These are phyloP conservation scores for Marchantia paleacea DNA, from an alignment of 225 moss, liverwort and hornwort species.

Conservation along the genomic window DNA sequence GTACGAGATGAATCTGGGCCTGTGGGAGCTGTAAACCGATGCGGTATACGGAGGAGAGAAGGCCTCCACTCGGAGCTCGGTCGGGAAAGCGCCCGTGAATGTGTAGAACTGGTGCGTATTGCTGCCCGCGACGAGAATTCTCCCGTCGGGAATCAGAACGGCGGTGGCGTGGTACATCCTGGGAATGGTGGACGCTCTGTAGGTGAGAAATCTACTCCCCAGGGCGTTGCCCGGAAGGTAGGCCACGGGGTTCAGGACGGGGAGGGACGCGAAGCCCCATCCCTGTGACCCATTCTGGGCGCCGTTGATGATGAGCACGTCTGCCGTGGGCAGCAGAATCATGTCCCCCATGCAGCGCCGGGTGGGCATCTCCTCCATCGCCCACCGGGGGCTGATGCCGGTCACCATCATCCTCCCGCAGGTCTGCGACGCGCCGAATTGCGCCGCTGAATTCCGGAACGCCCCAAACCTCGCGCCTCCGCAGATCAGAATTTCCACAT, in stretches of 20 bases:
- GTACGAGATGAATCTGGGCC: slow-evolving; percentile 4
- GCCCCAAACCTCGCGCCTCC: slow-evolving; percentile 63
- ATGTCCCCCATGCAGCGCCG: slow-evolving; percentile 67
- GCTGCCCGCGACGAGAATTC: slow-evolving; percentile 71
- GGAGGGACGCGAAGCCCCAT: slow-evolving; percentile 47
- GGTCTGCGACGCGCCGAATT: slow-evolving; percentile 33
- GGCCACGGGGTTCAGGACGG: slow-evolving; percentile 40
- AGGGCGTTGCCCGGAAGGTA: slow-evolving; percentile 32
- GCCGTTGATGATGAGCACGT: slow-evolving; percentile 68
- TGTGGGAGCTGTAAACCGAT: not conserved
- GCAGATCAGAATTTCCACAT: slow-evolving; percentile 61
- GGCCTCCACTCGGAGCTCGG: slow-evolving; percentile 46
- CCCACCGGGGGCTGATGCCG: slow-evolving; percentile 39
- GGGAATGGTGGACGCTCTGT: slow-evolving; percentile 37
- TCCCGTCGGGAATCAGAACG: slow-evolving; percentile 67
- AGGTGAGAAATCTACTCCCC: slow-evolving; percentile 33
- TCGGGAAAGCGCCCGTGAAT: slow-evolving; percentile 24
- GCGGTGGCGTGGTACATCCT: slow-evolving; percentile 76
- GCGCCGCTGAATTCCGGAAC: not conserved
- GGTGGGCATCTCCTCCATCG: slow-evolving; percentile 69
- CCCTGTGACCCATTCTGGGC: slow-evolving; percentile 59
- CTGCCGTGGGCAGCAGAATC: slow-evolving; percentile 56
- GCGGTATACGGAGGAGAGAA: slow-evolving; percentile 45
- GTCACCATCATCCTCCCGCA: slow-evolving; percentile 58
- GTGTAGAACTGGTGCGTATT: slow-evolving; percentile 71